Base-by-base conservation (phyloP, 2,329 filamentous ascomycete genomes). In the Corinectria fuckeliana region DNA sequence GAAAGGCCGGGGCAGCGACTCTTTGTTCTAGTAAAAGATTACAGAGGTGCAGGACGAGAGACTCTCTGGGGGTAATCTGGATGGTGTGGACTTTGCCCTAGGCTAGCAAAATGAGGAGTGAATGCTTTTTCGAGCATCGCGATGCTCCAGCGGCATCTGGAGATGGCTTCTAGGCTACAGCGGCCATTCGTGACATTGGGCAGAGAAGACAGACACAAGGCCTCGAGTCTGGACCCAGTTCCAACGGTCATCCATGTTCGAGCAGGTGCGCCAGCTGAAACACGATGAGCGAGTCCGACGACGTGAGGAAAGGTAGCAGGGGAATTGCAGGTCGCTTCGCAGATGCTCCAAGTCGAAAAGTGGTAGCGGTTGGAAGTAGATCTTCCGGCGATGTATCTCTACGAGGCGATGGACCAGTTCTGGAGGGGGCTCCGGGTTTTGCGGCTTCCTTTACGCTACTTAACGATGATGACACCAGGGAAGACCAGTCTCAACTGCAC, bases 211-310 rank as follows among this genome's bases (percentile, higher is more conserved):
- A 68, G 23, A 3, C 65, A 61, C n/a, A 65, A 45, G 0, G 65
- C 60, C 10, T 69, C 61, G 0, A 69, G 42, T 26, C 69, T 65
- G 1, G 63, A 61, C 4, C 54, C 61, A 18, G 64, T 65, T 0
- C 67, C 67, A 1, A 69, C 63, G 32, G 67, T 67, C 67, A 69
- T 69, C 67, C 67, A 69, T 2, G 67, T 64, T 4, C 67, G 61
- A 0, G 56, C 42, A 3, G 58, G 5, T 5, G 68, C 63, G 0
- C 67, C 65, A 14, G 59, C 67, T 69, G 8, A 0, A 5, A 10
- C 1, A 0, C 0, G 4, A 0, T n/a, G 9, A 2, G 20, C 5
- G 4, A 14, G 39, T n/a, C 39, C 4, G 10, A 25, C 3, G 14
- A 7, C 20, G 1, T 21, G 42, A 18, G 3, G 0, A 0, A 1